Evolutionary conservation across 129 eudicot genomes (phyloP).

Genomic region (Helianthus tuberosus): DNA sequence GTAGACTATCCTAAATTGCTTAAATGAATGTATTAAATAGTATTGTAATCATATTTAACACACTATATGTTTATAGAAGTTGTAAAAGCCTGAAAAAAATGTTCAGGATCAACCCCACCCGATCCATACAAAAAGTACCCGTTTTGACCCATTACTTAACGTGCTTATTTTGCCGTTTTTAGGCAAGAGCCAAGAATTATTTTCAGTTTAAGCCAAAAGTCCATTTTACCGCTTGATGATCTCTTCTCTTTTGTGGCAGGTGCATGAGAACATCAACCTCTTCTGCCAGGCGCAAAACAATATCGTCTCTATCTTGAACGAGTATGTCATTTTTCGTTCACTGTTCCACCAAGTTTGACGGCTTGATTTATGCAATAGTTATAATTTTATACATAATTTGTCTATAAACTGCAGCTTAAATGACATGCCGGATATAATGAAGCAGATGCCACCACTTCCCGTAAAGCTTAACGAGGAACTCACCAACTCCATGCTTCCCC

Average conservation of each 20-base stretch:
- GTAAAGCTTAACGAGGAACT: constrained; percentile 96
- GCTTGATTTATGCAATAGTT: neutral
- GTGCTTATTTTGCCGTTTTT: neutral
- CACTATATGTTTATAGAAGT: neutral
- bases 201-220: neutral
- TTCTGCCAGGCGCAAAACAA: constrained; percentile 74
- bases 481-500: constrained; percentile 68
- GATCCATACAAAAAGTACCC: neutral
- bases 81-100: neutral
- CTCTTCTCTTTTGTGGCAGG: constrained; percentile 43
- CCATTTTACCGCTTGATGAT: constrained; percentile 9
- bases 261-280: constrained; percentile 79
- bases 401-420: constrained; percentile 59
- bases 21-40: neutral
- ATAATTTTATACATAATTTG: constrained; percentile 4
- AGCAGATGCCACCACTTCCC: constrained; percentile 96
- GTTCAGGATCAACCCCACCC: neutral
- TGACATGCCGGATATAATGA: constrained; percentile 84
- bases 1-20: neutral
- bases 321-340: constrained; percentile 46
- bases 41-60: neutral
- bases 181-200: neutral
- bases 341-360: no score
- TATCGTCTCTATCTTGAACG: constrained; percentile 63
- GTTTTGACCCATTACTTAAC: neutral